Percentiles rank a stretch among this genome's conserved stretches.
phyloP scores from a whole-genome alignment of 2,329 filamentous ascomycete species.

The Phaeosphaeria sp. region DNA sequence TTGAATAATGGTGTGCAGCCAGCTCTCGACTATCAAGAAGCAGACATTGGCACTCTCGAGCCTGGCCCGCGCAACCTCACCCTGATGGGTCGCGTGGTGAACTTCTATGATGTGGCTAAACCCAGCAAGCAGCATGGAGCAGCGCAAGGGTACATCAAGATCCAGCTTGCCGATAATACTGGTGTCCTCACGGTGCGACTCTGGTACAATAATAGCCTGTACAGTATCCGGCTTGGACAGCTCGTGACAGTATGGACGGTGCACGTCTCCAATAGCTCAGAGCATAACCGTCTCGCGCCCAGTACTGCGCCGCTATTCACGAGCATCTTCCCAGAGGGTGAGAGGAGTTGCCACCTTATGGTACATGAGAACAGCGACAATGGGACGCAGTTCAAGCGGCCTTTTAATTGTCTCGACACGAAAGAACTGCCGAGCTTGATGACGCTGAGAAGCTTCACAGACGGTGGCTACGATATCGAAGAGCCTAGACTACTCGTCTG shows the following conservation, averaged over 20 bases:
- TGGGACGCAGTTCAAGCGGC: constrained; percentile 53
- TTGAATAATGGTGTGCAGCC: constrained; percentile 48
- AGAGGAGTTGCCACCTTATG: constrained; percentile 61
- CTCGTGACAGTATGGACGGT: constrained; percentile 64
- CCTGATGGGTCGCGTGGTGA: constrained; percentile 64
- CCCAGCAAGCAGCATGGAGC: constrained; percentile 52
- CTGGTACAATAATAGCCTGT: constrained; percentile 55
- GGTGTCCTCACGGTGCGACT: constrained; percentile 63
- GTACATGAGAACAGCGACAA: constrained; percentile 59
- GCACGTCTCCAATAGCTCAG: constrained; percentile 58
- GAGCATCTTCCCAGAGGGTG: constrained; percentile 65
- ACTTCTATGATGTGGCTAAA: constrained; percentile 57
- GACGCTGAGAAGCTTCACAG: constrained; percentile 62
- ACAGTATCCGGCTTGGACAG: constrained; percentile 58
- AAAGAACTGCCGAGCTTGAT: constrained; percentile 57
- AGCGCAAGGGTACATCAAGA: constrained; percentile 59
- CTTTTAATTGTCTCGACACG: constrained; percentile 52
- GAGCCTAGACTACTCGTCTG: constrained; percentile 63
- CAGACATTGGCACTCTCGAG: constrained; percentile 56
- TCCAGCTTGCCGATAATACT: constrained; percentile 64
- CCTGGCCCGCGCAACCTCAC: constrained; percentile 59
- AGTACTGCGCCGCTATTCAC: constrained; percentile 58
- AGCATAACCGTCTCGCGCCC: constrained; percentile 49
- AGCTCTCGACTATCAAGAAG: constrained; percentile 55
- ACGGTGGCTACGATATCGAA: constrained; percentile 60